These are phyloP conservation scores for Persicaria tinctoria DNA, from an alignment of 148 eudicot species.

Conservation along the genomic window DNA sequence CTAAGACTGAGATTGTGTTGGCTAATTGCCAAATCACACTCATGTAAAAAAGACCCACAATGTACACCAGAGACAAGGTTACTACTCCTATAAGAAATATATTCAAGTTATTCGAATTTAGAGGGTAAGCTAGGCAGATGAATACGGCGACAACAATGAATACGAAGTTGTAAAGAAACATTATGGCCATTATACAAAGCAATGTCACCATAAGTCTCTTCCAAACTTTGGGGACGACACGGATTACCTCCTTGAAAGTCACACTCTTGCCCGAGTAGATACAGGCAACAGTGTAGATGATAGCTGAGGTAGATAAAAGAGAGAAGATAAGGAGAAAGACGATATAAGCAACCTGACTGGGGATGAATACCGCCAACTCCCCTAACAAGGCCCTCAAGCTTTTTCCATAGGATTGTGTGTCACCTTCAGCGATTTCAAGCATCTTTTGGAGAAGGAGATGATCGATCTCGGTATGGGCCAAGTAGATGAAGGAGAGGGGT, in stretches of 20 bases:
- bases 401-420: background rate
- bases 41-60: background rate
- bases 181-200: conserved; percentile 21
- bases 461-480: background rate
- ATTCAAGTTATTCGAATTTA: conserved; percentile 14
- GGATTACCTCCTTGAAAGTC: conserved; percentile 24
- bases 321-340: conserved; percentile 24
- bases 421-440: background rate
- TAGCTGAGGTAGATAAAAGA: conserved; percentile 28
- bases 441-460: background rate
- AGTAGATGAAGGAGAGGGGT: background rate
- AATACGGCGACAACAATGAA: background rate
- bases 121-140: background rate
- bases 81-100: background rate
- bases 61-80: background rate
- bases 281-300: conserved; percentile 36
- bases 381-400: background rate
- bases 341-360: conserved; percentile 20
- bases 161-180: conserved; percentile 21
- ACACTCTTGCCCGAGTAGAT: conserved; percentile 18
- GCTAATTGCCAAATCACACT: background rate
- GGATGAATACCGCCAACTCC: background rate
- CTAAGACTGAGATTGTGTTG: background rate
- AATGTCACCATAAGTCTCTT: conserved; percentile 38
- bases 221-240: conserved; percentile 34